A percentile compares a stretch with the other conserved stretches of the same genome.
These are phyloP conservation scores for Pseudocercospora fuligena DNA, from an alignment of 2,329 filamentous ascomycete genomes.

Conservation along the genomic window DNA sequence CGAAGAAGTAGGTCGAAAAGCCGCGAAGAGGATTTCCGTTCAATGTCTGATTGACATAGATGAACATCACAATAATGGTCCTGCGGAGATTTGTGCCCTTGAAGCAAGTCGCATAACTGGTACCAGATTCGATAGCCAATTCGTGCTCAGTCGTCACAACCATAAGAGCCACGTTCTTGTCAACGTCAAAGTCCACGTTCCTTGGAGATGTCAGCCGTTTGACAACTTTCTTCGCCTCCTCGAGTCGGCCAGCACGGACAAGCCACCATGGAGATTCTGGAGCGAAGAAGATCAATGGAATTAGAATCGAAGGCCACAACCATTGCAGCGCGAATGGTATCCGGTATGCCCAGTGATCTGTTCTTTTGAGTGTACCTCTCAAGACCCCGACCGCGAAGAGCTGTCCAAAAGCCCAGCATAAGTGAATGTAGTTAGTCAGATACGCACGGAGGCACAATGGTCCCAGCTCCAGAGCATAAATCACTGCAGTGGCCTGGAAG, in stretches of 20 bases:
- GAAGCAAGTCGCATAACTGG: conserved; percentile 8
- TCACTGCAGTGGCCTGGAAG: conserved; percentile 41
- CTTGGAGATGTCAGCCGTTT: conserved; percentile 34
- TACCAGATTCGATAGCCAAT: background rate
- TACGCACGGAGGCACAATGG: conserved; percentile 46
- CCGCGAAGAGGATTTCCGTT: conserved; percentile 5
- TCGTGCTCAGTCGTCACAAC: conserved; percentile 14
- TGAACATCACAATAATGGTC: conserved; percentile 4
- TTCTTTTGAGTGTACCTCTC: background rate
- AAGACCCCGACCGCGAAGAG: conserved; percentile 58
- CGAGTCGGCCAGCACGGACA: conserved; percentile 32
- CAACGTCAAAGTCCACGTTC: conserved; percentile 27
- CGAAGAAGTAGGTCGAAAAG: conserved; percentile 1
- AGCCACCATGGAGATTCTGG: conserved; percentile 40
- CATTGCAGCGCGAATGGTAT: conserved; percentile 55
- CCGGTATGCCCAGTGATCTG: conserved; percentile 28
- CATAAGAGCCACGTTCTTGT: conserved; percentile 13
- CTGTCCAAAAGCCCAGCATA: conserved; percentile 55
- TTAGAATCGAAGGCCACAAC: conserved; percentile 48
- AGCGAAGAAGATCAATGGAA: conserved; percentile 34
- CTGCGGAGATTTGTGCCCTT: conserved; percentile 1
- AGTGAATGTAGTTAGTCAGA: conserved; percentile 36
- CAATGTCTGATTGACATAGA: conserved; percentile 4
- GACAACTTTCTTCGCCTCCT: conserved; percentile 32
- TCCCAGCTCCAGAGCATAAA: conserved; percentile 50